A percentile compares a stretch with the other conserved stretches of the same genome.
These are phyloP conservation scores for Calonectria leucothoes DNA, from an alignment of 2,329 filamentous ascomycete genomes.

Conservation along the genomic window DNA sequence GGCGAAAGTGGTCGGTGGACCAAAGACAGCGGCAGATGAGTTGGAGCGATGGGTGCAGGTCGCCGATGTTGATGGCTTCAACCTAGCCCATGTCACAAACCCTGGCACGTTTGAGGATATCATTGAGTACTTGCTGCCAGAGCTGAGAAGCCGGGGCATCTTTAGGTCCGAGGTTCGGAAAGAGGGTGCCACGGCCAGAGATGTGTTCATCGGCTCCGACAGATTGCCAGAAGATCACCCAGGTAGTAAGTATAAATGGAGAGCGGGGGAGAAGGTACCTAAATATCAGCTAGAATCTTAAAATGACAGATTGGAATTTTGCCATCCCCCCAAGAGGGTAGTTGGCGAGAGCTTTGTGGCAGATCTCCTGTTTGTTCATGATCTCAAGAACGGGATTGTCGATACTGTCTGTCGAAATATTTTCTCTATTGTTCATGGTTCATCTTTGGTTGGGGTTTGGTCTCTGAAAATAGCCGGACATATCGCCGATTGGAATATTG, in stretches of 20 bases:
- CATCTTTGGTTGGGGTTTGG: too few species aligned
- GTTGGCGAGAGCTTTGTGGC: fast-evolving
- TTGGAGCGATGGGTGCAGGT: constrained; percentile 56
- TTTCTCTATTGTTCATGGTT: background rate
- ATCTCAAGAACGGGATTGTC: too few species aligned
- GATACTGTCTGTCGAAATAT: too few species aligned
- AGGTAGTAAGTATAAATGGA: constrained; percentile 67
- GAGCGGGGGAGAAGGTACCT: constrained; percentile 1
- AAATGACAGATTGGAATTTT: background rate
- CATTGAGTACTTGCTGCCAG: constrained; percentile 41
- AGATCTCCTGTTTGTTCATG: background rate
- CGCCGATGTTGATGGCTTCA: constrained; percentile 54
- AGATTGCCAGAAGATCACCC: constrained; percentile 67
- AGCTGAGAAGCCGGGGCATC: constrained; percentile 37
- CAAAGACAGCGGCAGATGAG: constrained; percentile 52
- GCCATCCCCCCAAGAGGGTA: background rate
- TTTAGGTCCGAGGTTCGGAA: constrained; percentile 34
- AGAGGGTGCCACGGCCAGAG: constrained; percentile 60
- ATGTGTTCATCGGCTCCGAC: constrained; percentile 69
- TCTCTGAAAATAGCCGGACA: background rate
- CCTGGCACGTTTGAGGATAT: constrained; percentile 49
- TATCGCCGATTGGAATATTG: constrained; percentile 16
- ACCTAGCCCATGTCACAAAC: constrained; percentile 54
- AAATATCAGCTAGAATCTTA: background rate
- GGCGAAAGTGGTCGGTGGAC: constrained; percentile 22